Evolutionary conservation across 495 filamentous ascomycete genomes (phyloP), one percentile per base, ranked within the genome.

Genomic region (Diplogelasinospora grovesii): DNA sequence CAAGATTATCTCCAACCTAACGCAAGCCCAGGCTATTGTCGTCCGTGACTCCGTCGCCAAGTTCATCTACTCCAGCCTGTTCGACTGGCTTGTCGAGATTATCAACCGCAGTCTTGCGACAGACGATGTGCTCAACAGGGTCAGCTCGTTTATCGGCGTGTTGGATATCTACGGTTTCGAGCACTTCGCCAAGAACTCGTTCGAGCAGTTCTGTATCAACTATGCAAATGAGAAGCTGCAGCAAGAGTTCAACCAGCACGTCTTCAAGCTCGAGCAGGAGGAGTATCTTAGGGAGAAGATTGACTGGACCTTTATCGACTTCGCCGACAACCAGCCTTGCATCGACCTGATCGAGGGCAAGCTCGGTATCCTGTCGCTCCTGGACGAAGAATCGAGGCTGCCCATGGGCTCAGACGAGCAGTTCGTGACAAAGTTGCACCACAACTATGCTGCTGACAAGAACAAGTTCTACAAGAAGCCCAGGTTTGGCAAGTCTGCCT

Each of bases 141-240:
- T 93, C 60, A 75, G 68, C 48, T 89, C 86, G n/a, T 99, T 99
- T 66, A 99, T 99, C 51, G 92, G 92, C 53, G 92, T 99, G 25
- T 78, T 99, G 39, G 92, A 99, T 86, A 99, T 99, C 50, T 99
- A 99, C 70, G 92, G 92, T 29, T 99, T 99, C 60, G 92, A 99
- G 63, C 92, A 99, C 65, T 99, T 99, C 54, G 90, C 93, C 36
- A 96, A 95, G 69, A 99, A 99, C 70, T 97, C 93, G 7, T 99
- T 99, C 53, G 92, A 99, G 64, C 92, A 99, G 61, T 99, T 99
- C 63, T 99, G 92, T 61, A 99, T 99, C 75, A 99, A 99, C 67
- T 99, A 97, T 52, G 92, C 92, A 59, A 99, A 99, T 64, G 92
- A 99, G 65, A 99, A 99, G 63, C 68, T 99, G 23, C 92, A 99